These are phyloP conservation scores for Coniochaeta prunicola DNA, from an alignment of 2,329 filamentous ascomycete genomes.

Conservation along the genomic window DNA sequence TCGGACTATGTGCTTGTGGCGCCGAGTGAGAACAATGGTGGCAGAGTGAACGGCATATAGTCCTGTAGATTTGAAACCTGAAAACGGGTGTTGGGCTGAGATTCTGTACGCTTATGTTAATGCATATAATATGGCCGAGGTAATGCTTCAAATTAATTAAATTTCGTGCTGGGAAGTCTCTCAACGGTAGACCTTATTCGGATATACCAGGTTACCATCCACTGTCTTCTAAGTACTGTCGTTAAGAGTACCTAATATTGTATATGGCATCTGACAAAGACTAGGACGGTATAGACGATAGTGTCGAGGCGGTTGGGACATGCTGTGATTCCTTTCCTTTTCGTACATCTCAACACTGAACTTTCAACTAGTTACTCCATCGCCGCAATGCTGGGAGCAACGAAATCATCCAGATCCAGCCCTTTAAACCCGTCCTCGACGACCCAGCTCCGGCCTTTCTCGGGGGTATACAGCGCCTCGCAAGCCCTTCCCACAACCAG, in stretches of 20 bases:
- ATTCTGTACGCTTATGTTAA: neutral
- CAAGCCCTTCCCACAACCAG: constrained; percentile 82
- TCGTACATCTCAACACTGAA: neutral
- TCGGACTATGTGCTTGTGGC: constrained; percentile 60
- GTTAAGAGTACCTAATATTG: no score
- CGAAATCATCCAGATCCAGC: constrained; percentile 44
- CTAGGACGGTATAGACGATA: no score
- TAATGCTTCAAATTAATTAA: no score
- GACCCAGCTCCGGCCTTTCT: constrained; percentile 60
- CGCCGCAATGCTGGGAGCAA: neutral
- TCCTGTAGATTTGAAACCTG: neutral
- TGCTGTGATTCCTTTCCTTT: neutral
- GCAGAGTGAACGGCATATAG: constrained; percentile 30
- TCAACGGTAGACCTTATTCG: no score
- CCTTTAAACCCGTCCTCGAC: constrained; percentile 84
- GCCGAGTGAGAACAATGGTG: neutral
- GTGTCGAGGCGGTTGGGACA: no score
- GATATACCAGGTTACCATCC: no score
- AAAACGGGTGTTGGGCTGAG: neutral
- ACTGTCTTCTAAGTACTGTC: no score
- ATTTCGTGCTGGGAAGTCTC: no score
- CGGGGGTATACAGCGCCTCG: constrained; percentile 59
- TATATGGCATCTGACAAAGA: neutral
- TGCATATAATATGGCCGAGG: no score
- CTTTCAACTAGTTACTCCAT: neutral